Conservation (phyloP, 164 flowering plant species). For the Saururus chinensis region DNA sequence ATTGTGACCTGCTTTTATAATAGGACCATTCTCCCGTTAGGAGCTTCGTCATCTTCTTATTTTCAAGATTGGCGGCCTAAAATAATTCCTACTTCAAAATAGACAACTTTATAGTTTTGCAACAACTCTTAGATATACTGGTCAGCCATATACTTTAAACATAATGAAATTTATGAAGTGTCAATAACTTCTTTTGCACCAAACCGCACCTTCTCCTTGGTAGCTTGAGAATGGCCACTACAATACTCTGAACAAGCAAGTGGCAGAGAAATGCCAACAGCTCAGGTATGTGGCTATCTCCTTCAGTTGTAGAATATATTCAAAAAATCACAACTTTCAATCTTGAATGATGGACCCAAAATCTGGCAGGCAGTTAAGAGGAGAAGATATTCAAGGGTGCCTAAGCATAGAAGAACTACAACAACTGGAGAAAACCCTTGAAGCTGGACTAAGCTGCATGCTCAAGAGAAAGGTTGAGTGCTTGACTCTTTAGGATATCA, state of each 20-base stretch:
- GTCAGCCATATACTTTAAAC: background rate
- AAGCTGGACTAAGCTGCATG: slow-evolving; percentile 62
- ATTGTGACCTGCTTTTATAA: no score
- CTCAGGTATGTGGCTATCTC: slow-evolving; percentile 39
- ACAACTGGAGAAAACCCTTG: slow-evolving; percentile 64
- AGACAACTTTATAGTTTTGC: no score
- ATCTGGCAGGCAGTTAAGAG: slow-evolving; percentile 69
- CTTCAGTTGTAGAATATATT: background rate
- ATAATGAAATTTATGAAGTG: background rate
- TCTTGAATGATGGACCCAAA: background rate
- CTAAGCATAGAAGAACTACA: slow-evolving; percentile 60
- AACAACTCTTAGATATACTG: background rate
- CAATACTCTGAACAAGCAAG: slow-evolving; percentile 52
- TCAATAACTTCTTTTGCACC: background rate
- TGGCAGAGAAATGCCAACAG: slow-evolving; percentile 55
- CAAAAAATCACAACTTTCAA: no score
- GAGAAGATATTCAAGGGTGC: slow-evolving; percentile 84
- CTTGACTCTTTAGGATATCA: background rate
- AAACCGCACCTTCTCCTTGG: background rate
- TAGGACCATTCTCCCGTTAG: no score
- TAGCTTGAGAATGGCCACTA: slow-evolving; percentile 68
- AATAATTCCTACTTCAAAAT: no score
- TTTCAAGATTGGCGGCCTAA: no score
- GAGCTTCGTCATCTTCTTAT: no score
- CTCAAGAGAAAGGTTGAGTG: slow-evolving; percentile 58